Base-by-base conservation (phyloP, 169 alveolate genomes). In the Plasmodium vinckei region DNA sequence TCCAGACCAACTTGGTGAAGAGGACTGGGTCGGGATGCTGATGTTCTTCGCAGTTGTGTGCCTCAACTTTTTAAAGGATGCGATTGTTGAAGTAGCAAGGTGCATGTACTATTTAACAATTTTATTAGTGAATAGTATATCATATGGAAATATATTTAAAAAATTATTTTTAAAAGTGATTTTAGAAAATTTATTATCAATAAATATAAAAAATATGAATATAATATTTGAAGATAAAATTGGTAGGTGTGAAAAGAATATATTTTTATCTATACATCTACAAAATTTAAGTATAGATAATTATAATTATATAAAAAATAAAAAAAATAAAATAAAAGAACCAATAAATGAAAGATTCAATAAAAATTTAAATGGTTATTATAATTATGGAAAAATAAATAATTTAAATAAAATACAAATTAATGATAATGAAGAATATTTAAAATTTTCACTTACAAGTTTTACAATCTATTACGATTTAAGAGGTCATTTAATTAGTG, bases 171-270 rank as follows among this genome's bases (percentile, higher is more conserved):
- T 21, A 2, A 57, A 33, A 15, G 3, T 67, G 0, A 15, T 59
- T 46, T 42, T 39, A 25, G n/a, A 82, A 68, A 23, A 51, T 17
- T 1, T 54, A 15, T 9, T 82, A 12, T 68, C 51, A 17, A 17
- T 82, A 27, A 72, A 82, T 64, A 19, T 82, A 23, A 82, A 56
- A 51, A 82, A 61, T 33, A 9, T 82, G 2, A 82, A 82, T 33
- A 44, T 82, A 2, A 13, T 82, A 9, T 82, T 68, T 15, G 90
- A 82, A 68, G 90, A 82, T 10, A 57, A 17, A 10, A 13, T 82
- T 13, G 17, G 5, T 10, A 42, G n/a, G n/a, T 60, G 63, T 5
- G 53, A 68, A 4, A 19, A 82, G 13, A 54, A 57, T 13, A 7
- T 67, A 5, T 82, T 51, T 47, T 47, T 82, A 0, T 82, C 90